These are phyloP conservation scores for Basipetospora chlamydospora DNA, from an alignment of 2,329 filamentous ascomycete species.

Conservation along the genomic window DNA sequence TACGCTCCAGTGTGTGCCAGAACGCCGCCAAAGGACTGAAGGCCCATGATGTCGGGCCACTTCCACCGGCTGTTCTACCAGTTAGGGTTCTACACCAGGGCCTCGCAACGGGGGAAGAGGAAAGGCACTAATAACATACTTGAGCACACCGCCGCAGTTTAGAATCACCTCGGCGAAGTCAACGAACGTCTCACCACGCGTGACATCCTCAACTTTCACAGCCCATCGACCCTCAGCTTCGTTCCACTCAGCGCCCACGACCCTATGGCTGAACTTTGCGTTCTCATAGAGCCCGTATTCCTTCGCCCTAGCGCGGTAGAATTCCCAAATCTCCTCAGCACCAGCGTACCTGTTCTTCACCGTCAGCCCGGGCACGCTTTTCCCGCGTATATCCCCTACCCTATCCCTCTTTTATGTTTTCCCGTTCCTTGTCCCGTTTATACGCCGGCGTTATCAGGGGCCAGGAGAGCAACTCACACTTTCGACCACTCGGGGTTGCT, in stretches of 20 bases:
- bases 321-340: constrained; percentile 5
- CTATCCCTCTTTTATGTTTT: too few species aligned
- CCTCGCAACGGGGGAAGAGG: neutral
- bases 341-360: neutral
- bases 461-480: constrained; percentile 4
- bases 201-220: neutral
- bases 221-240: neutral
- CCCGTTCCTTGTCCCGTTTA: too few species aligned
- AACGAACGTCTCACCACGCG: neutral
- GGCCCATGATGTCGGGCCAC: constrained; percentile 36
- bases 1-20: constrained; percentile 40
- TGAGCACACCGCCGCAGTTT: constrained; percentile 4
- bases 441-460: too few species aligned
- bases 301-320: constrained; percentile 1
- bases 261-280: constrained; percentile 3
- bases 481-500: constrained; percentile 3
- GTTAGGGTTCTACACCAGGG: neutral
- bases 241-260: constrained; percentile 1
- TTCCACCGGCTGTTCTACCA: neutral
- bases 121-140: neutral
- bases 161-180: constrained; percentile 1
- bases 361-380: too few species aligned
- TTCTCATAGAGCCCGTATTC: constrained; percentile 1
- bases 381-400: too few species aligned
- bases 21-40: constrained; percentile 32